Evolutionary conservation across 495 filamentous ascomycete genomes (phyloP), one percentile per base, ranked within the genome.

Genomic region (Penicillium cinerascens): DNA sequence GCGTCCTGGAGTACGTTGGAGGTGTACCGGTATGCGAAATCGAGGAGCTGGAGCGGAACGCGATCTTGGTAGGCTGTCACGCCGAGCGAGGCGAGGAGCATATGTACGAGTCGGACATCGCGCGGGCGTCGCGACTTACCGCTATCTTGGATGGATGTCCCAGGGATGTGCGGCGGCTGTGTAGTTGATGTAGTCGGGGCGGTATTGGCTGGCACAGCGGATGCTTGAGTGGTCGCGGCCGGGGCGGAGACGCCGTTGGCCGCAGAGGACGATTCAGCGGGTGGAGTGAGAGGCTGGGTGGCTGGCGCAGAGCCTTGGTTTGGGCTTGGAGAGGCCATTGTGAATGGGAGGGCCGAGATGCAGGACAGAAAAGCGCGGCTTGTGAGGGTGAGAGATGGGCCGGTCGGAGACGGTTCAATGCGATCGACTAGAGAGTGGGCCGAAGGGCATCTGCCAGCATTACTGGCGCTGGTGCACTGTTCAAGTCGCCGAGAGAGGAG

Each of bases 21-120:
- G 6, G 81, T 82, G 70, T 84, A 87, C 40, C 92, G 88, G 81
- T 98, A 98, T 17, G 93, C 92, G 68, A 97, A 96, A 70, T 98
- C 93, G 65, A 98, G 84, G 37, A 98, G 87, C 58, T 96, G 88
- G 3, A 97, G 82, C 0, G 93, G 92, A 1, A 98, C 91, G 52
- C 93, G 90, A 63, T 91, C 89, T 74, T 96, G 90, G 78, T 95
- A 98, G 23, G 87, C 78, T 11, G 85, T 87, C 3, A 97, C 91
- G 59, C 92, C 92, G 44, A 93, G 85, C 1, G 84, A 85, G 44
- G 88, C 84, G 35, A 98, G 87, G 41, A 97, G 82, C 52, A 97
- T 85, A 68, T 98, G 92, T 58, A 98, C 82, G 26, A 93, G 83
- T 43, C 92, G 86, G 15, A 92, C 87, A 69, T 98, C 92, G 61